A percentile compares a stretch with the other conserved stretches of the same genome.
Conservation (phyloP, 139 green algal species). For the Chlorella sorokiniana region DNA sequence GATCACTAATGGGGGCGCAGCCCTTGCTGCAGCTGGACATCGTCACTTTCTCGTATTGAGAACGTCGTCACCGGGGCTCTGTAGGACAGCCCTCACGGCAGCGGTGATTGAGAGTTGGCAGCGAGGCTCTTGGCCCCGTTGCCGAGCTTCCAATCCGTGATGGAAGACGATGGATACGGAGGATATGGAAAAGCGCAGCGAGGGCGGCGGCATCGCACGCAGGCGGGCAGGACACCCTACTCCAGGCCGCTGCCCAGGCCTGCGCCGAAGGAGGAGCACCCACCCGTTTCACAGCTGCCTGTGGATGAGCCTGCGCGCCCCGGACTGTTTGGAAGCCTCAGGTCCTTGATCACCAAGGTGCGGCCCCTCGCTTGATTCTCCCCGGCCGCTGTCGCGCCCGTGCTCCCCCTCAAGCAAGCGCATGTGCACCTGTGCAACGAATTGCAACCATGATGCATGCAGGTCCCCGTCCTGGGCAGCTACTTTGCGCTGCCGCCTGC, state of each 20-base stretch:
- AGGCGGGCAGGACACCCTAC: constrained; percentile 4
- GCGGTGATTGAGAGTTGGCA: too few species aligned
- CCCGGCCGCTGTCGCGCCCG: too few species aligned
- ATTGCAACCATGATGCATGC: not conserved
- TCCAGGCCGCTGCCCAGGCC: not conserved
- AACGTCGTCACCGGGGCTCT: too few species aligned
- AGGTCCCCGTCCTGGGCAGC: constrained; percentile 29
- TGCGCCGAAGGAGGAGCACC: not conserved
- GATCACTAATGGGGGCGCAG: too few species aligned
- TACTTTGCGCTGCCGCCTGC: constrained; percentile 6
- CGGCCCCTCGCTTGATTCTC: not conserved
- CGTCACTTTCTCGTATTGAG: too few species aligned
- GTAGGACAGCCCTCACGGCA: too few species aligned
- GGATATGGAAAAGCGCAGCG: constrained; percentile 14
- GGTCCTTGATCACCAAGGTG: constrained; percentile 24
- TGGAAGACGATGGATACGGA: not conserved
- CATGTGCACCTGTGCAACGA: too few species aligned
- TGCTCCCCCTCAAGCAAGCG: too few species aligned
- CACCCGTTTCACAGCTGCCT: not conserved
- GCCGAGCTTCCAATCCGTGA: not conserved
- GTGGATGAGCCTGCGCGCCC: not conserved
- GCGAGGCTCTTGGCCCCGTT: not conserved
- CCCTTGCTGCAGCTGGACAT: too few species aligned
- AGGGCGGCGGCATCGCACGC: not conserved
- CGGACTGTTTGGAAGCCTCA: not conserved